phyloP scores from a whole-genome alignment of 441 rosid genomes.

The Corymbia citriodora region DNA sequence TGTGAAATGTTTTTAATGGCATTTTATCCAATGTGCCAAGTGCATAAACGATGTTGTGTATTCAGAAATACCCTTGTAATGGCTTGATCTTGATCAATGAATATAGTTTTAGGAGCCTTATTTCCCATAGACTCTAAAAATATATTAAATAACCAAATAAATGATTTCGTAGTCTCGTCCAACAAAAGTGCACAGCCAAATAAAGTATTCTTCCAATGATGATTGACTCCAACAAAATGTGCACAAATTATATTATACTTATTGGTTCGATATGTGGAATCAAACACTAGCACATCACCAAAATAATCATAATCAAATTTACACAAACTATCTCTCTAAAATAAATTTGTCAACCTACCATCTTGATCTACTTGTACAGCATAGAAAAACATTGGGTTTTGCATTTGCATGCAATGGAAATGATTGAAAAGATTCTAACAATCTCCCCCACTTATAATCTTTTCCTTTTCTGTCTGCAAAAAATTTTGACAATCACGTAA shows the following conservation, averaged over 20 bases:
- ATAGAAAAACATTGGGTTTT: background rate
- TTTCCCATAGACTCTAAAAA: background rate
- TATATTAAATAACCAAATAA: background rate
- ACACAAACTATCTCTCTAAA: background rate
- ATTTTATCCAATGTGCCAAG: background rate
- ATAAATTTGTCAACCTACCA: background rate
- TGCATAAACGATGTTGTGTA: fast-evolving
- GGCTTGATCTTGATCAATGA: background rate
- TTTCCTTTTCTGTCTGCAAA: background rate
- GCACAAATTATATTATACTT: too few species aligned
- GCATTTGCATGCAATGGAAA: background rate
- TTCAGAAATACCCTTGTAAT: background rate
- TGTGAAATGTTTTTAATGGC: background rate
- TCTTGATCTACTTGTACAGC: background rate
- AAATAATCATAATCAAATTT: background rate
- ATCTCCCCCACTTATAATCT: background rate
- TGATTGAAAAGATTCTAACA: background rate
- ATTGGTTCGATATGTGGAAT: background rate
- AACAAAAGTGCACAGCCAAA: too few species aligned
- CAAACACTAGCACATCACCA: background rate
- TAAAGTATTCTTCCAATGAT: too few species aligned
- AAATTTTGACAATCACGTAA: background rate
- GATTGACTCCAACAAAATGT: too few species aligned
- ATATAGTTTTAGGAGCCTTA: background rate
- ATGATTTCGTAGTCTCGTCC: background rate